Percentiles rank a stretch among this genome's conserved stretches.
Conservation (phyloP, 2,329 filamentous ascomycete species). For the Mariannaea elegans region DNA sequence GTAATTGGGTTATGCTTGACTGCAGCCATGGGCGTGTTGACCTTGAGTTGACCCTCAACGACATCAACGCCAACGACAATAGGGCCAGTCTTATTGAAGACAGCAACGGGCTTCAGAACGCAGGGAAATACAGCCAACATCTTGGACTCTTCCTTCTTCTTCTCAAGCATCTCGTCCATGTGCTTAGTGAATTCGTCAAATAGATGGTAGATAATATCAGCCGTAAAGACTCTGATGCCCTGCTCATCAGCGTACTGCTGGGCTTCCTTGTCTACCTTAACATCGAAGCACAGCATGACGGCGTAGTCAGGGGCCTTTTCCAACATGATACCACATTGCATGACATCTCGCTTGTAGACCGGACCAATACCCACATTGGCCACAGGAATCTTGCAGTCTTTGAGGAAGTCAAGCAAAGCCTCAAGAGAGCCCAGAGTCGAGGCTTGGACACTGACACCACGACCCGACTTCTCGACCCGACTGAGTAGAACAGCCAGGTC, state of each 20-base stretch:
- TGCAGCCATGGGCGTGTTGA: constrained; percentile 90
- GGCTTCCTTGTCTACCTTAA: constrained; percentile 98
- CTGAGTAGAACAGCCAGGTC: constrained; percentile 92
- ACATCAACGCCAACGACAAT: constrained; percentile 98
- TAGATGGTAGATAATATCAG: constrained; percentile 98
- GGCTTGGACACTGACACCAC: constrained; percentile 95
- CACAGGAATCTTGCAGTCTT: constrained; percentile 95
- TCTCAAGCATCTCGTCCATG: constrained; percentile 85
- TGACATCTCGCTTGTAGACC: constrained; percentile 97
- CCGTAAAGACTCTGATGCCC: constrained; percentile 96
- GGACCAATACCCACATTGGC: constrained; percentile 97
- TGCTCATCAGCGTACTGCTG: constrained; percentile 90
- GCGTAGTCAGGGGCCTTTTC: constrained; percentile 95
- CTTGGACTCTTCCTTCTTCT: constrained; percentile 97
- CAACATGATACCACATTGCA: constrained; percentile 94
- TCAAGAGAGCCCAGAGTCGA: constrained; percentile 97
- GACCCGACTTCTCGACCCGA: constrained; percentile 89
- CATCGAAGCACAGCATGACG: constrained; percentile 99
- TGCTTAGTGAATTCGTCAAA: constrained; percentile 97
- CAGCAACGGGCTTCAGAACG: constrained; percentile 85
- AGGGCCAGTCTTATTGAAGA: constrained; percentile 98
- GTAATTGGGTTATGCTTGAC: constrained; percentile 85
- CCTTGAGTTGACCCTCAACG: constrained; percentile 83
- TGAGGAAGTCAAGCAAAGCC: constrained; percentile 94
- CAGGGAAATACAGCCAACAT: constrained; percentile 97